Evolutionary conservation across 73 alveolate genomes (phyloP).

Genomic region (Durusdinium trenchii): DNA sequence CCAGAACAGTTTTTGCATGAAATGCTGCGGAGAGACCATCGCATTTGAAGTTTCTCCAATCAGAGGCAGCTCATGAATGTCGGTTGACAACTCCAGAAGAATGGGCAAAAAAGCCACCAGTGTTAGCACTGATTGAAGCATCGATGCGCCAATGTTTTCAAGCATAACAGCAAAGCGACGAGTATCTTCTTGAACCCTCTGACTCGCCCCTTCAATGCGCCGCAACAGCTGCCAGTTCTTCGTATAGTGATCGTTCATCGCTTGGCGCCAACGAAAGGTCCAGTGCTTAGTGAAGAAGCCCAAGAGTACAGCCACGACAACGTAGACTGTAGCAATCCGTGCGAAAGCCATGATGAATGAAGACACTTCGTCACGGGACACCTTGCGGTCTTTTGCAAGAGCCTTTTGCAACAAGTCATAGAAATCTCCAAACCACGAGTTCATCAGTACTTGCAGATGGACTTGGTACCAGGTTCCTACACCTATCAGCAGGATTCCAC

Average conservation of each 20-base stretch:
- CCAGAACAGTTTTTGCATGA: no score
- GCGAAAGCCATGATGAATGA: slow-evolving; percentile 60
- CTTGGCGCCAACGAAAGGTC: slow-evolving; percentile 91
- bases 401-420: slow-evolving; percentile 88
- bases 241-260: slow-evolving; percentile 59
- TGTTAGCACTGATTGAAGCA: slow-evolving; percentile 65
- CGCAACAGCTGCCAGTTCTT: slow-evolving; percentile 55
- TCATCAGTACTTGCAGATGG: slow-evolving; percentile 52
- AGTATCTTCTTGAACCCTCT: slow-evolving; percentile 79
- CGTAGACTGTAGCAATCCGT: slow-evolving; percentile 28
- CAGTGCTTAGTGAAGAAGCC: slow-evolving; percentile 81
- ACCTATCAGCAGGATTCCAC: slow-evolving; percentile 28
- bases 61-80: slow-evolving; percentile 11
- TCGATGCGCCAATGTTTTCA: slow-evolving; percentile 57
- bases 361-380: slow-evolving; percentile 24
- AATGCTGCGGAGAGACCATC: slow-evolving; percentile 1
- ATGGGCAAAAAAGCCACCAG: slow-evolving; percentile 71
- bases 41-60: slow-evolving; percentile 51
- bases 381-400: slow-evolving; percentile 39
- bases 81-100: slow-evolving; percentile 44
- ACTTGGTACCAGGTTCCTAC: slow-evolving; percentile 76
- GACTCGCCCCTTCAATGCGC: slow-evolving; percentile 74
- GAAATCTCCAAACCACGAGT: slow-evolving; percentile 79
- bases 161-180: slow-evolving; percentile 47
- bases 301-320: slow-evolving; percentile 62